Conservation (phyloP, 352 stramenopile genomes). For the Globisporangium spiculum region DNA sequence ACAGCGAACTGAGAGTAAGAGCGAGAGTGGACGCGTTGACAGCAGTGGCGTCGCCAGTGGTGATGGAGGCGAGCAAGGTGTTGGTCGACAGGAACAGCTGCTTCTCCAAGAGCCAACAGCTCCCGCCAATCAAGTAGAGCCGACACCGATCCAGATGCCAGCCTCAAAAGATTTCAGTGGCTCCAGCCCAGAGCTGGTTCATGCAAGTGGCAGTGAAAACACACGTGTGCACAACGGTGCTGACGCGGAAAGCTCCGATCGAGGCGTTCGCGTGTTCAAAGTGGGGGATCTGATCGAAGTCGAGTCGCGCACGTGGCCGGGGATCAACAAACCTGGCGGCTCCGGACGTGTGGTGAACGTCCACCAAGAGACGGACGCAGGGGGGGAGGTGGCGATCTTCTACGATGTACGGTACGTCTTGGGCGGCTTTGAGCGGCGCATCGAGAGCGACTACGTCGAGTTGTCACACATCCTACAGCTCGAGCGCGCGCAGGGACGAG, state of each 20-base stretch:
- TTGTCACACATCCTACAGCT: constrained; percentile 41
- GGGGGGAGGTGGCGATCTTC: constrained; percentile 28
- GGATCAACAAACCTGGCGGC: constrained; percentile 85
- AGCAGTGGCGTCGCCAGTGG: neutral
- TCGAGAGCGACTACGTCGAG: constrained; percentile 67
- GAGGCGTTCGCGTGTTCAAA: constrained; percentile 21
- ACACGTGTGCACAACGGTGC: neutral
- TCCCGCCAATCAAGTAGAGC: neutral
- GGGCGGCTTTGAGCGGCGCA: constrained; percentile 70
- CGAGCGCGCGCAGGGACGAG: constrained; percentile 33
- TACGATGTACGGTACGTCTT: constrained; percentile 85
- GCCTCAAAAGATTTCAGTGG: neutral
- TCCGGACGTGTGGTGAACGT: constrained; percentile 54
- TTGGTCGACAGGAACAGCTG: neutral
- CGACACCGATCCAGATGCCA: neutral
- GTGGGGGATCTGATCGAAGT: constrained; percentile 56
- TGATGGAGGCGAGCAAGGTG: neutral
- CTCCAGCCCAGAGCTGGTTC: neutral
- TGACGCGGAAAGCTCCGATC: constrained; percentile 1
- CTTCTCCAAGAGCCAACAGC: neutral
- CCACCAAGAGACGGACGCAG: constrained; percentile 25
- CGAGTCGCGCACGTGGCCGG: constrained; percentile 77
- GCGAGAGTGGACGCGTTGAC: neutral
- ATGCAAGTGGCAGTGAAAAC: neutral
- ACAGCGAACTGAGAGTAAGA: neutral